These are phyloP conservation scores for Xerocomus potaroensis DNA, from an alignment of 768 basidiomycete genomes.

Conservation along the genomic window DNA sequence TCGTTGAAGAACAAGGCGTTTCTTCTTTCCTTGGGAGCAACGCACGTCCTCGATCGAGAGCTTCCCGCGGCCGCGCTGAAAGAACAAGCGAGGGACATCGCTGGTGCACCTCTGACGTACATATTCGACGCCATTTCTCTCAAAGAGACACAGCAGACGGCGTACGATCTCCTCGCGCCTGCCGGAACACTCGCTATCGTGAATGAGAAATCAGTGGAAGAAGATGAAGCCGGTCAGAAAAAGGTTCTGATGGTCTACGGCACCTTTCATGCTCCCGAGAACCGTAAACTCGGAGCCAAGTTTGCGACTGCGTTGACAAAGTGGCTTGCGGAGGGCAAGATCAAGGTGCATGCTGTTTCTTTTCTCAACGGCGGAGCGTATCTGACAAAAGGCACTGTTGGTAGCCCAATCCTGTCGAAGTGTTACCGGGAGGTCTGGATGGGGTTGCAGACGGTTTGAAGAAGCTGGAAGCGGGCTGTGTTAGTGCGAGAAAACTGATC, in stretches of 20 bases:
- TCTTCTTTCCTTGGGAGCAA: conserved; percentile 34
- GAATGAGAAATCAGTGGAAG: background rate
- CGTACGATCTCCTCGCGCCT: conserved; percentile 26
- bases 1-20: conserved; percentile 28
- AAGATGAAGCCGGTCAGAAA: background rate
- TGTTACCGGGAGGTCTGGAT: conserved; percentile 35
- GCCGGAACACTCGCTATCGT: conserved; percentile 27
- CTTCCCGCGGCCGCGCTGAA: conserved; percentile 12
- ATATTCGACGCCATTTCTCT: conserved; percentile 27
- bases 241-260: conserved; percentile 8
- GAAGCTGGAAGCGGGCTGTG: conserved; percentile 20
- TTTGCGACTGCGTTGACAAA: conserved; percentile 14
- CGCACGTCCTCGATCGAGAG: conserved; percentile 32
- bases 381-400: background rate
- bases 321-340: conserved; percentile 16
- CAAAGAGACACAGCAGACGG: conserved; percentile 29
- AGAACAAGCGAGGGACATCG: background rate
- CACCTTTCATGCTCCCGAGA: conserved; percentile 2
- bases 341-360: conserved; percentile 11
- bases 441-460: conserved; percentile 31
- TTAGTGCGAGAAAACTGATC: conserved; percentile 40
- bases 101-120: background rate
- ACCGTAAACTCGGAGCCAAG: conserved; percentile 7
- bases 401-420: conserved; percentile 36
- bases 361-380: background rate